Percentiles rank a stretch among this genome's conserved stretches.
Evolutionary conservation across 2,329 filamentous ascomycete genomes (phyloP).

Genomic region (Exophiala lecanii-corni): DNA sequence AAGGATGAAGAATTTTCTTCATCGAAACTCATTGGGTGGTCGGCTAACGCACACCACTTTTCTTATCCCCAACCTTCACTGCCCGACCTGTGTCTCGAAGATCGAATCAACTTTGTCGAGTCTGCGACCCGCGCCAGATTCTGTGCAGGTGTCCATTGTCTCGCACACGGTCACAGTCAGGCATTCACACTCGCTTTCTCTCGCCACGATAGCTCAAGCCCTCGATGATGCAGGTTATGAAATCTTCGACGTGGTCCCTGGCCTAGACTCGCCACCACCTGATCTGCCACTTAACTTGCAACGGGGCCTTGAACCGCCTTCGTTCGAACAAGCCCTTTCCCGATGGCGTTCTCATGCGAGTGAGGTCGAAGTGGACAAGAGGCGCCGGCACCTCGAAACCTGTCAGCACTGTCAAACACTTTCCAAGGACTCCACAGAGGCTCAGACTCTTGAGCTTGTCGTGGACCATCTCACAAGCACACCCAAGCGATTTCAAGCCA

Average conservation of each 20-base stretch:
- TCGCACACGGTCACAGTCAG: slow-evolving; percentile 38
- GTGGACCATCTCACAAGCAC: slow-evolving; percentile 4
- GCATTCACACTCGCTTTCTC: slow-evolving; percentile 31
- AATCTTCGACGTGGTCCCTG: slow-evolving; percentile 38
- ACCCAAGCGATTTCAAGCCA: slow-evolving; percentile 5
- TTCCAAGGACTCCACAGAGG: slow-evolving; percentile 2
- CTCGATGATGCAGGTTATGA: slow-evolving; percentile 42
- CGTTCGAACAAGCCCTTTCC: slow-evolving; percentile 5
- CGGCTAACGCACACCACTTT: slow-evolving; percentile 19
- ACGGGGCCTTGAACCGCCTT: slow-evolving; percentile 1
- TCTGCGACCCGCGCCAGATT: slow-evolving; percentile 29
- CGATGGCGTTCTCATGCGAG: slow-evolving; percentile 5
- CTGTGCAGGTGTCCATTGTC: slow-evolving; percentile 38
- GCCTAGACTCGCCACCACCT: slow-evolving; percentile 20
- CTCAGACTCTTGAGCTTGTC: slow-evolving; percentile 1
- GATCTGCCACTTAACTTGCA: slow-evolving; percentile 2
- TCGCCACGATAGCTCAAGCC: slow-evolving; percentile 30
- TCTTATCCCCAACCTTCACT: slow-evolving; percentile 44
- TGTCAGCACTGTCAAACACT: background rate
- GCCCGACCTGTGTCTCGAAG: slow-evolving; percentile 42
- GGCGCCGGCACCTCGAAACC: slow-evolving; percentile 4
- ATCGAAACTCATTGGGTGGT: slow-evolving; percentile 4
- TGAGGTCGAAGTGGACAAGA: slow-evolving; percentile 5
- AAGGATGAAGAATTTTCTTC: slow-evolving; percentile 4
- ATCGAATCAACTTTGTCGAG: slow-evolving; percentile 36